Evolutionary conservation across 2,329 filamentous ascomycete genomes (phyloP).

Genomic region (Graphium sp.): DNA sequence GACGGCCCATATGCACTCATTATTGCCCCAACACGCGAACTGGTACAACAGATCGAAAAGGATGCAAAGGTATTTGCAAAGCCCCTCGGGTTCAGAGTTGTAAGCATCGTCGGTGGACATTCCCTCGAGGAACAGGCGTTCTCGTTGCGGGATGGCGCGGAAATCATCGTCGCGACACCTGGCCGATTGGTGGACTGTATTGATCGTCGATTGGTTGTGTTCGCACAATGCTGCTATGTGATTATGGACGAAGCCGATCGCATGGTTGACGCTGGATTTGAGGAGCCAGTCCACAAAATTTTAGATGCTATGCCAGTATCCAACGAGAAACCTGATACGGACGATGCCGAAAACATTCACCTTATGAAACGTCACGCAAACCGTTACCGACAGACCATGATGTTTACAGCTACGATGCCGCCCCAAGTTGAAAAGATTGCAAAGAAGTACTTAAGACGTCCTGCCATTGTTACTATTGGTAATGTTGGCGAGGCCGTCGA

Average conservation of each 20-base stretch:
- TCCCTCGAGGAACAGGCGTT: conserved; percentile 86
- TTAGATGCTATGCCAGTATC: conserved; percentile 80
- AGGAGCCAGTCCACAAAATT: conserved; percentile 95
- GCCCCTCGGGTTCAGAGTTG: conserved; percentile 82
- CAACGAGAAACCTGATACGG: conserved; percentile 90
- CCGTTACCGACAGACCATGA: conserved; percentile 94
- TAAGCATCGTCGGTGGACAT: conserved; percentile 96
- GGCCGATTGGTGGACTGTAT: conserved; percentile 96
- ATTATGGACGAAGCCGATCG: conserved; percentile 99
- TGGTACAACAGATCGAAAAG: conserved; percentile 92
- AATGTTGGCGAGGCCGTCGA: conserved; percentile 93
- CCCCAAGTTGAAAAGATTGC: conserved; percentile 83
- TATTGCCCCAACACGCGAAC: conserved; percentile 85
- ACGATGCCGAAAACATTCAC: conserved; percentile 75
- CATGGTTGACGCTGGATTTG: conserved; percentile 97
- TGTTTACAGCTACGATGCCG: conserved; percentile 99
- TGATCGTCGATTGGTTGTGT: conserved; percentile 76
- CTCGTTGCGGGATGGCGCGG: conserved; percentile 77
- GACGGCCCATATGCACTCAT: conserved; percentile 97
- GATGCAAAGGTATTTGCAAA: conserved; percentile 86
- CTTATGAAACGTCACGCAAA: conserved; percentile 47
- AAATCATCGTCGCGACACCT: conserved; percentile 97
- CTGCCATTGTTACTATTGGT: conserved; percentile 87
- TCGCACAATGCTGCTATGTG: conserved; percentile 93
- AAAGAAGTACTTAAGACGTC: conserved; percentile 86